These are phyloP conservation scores for Crithidia sp. DNA, from an alignment of 208 protist species.

Conservation along the genomic window DNA sequence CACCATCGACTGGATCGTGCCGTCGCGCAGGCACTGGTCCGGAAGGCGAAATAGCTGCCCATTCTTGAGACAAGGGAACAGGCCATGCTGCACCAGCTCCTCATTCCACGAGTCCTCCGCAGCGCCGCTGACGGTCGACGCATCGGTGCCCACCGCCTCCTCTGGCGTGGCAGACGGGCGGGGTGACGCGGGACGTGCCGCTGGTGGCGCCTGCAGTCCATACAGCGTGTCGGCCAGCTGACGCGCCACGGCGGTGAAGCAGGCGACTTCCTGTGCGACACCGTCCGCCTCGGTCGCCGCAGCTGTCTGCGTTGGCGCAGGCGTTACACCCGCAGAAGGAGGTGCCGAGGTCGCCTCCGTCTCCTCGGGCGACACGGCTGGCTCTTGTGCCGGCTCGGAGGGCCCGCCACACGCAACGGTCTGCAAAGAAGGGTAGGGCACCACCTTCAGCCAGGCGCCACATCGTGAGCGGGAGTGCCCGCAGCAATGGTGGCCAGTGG, in stretches of 20 bases:
- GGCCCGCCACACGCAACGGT: too few species aligned
- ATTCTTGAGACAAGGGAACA: conserved; percentile 76
- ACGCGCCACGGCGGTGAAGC: conserved; percentile 70
- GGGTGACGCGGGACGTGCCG: conserved; percentile 1
- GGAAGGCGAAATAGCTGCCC: conserved; percentile 65
- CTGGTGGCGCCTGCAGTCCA: conserved; percentile 32
- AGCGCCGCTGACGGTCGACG: neutral
- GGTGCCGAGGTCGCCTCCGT: neutral
- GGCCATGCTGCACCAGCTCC: conserved; percentile 36
- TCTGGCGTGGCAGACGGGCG: neutral
- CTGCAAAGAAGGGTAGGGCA: conserved; percentile 52
- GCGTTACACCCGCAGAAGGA: neutral
- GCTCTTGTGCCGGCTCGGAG: neutral
- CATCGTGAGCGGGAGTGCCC: conserved; percentile 67
- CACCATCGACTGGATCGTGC: conserved; percentile 72
- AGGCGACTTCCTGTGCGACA: conserved; percentile 62
- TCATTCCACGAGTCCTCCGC: neutral
- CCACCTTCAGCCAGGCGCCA: conserved; percentile 70
- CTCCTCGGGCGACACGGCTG: neutral
- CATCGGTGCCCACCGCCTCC: too few species aligned
- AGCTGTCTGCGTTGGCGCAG: conserved; percentile 4
- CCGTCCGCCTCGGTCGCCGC: conserved; percentile 36
- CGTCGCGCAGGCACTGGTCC: conserved; percentile 54
- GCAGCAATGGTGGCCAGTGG: conserved; percentile 71
- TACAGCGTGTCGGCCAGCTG: conserved; percentile 80